Evolutionary conservation across 345 rosid species (phyloP).

Genomic region (Rhodamnia rubescens): DNA sequence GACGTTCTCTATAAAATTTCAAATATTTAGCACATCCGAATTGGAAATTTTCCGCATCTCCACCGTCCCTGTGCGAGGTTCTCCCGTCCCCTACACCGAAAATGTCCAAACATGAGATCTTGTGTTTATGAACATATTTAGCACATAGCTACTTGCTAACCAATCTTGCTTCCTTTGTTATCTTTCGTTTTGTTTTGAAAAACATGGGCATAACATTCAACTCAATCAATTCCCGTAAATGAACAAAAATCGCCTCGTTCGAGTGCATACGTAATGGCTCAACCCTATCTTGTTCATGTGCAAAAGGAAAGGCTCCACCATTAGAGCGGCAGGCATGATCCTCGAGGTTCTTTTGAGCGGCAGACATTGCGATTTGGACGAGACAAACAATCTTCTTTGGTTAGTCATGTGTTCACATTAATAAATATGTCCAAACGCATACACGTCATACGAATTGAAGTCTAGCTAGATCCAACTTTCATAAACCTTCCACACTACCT

Average conservation of each 20-base stretch:
- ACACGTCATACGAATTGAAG: neutral
- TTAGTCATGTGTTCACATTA: neutral
- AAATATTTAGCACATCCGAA: too few species aligned
- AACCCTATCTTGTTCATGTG: neutral
- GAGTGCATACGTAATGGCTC: neutral
- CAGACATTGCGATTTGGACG: neutral
- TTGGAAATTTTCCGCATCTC: too few species aligned
- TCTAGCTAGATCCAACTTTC: neutral
- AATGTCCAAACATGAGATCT: neutral
- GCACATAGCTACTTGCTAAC: neutral
- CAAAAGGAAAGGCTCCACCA: neutral
- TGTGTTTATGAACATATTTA: neutral
- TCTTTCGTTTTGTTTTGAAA: neutral
- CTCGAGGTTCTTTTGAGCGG: neutral
- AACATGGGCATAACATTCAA: neutral
- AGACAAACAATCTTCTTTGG: neutral
- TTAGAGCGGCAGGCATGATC: neutral
- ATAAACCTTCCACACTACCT: neutral
- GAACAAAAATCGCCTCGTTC: neutral
- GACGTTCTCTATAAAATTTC: too few species aligned
- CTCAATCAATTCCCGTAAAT: neutral
- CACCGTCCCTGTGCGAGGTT: too few species aligned
- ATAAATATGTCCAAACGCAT: neutral
- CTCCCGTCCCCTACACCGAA: too few species aligned
- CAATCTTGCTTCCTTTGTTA: neutral